These are phyloP conservation scores for Aspergillus sp. DNA, from an alignment of 2,329 filamentous ascomycete genomes.

Conservation along the genomic window DNA sequence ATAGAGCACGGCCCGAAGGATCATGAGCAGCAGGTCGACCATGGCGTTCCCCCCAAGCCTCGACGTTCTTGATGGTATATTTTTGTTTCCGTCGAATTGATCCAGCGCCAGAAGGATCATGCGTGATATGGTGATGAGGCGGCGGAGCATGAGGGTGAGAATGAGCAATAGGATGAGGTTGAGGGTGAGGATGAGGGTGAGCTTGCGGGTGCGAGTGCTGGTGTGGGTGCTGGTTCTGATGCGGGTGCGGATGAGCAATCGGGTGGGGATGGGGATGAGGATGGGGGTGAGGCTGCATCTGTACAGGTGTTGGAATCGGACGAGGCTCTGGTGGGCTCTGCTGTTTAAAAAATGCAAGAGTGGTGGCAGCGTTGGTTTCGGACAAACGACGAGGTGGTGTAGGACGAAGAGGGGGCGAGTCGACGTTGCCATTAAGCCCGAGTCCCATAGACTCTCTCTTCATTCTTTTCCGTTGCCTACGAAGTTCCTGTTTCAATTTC, in stretches of 20 bases:
- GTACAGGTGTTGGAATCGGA: conserved; percentile 11
- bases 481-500: conserved; percentile 25
- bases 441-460: conserved; percentile 39
- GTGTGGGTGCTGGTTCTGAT: conserved; percentile 4
- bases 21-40: conserved; percentile 38
- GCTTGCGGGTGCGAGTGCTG: not conserved
- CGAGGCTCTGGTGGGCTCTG: conserved; percentile 36
- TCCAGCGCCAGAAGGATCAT: conserved; percentile 19
- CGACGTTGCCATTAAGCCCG: conserved; percentile 24
- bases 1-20: conserved; percentile 32
- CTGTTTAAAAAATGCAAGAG: conserved; percentile 38
- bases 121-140: conserved; percentile 15
- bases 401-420: conserved; percentile 34
- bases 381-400: conserved; percentile 35
- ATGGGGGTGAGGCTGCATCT: conserved; percentile 15
- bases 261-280: conserved; percentile 15
- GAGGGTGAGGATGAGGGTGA: conserved; percentile 2
- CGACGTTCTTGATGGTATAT: conserved; percentile 39
- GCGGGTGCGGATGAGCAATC: conserved; percentile 6
- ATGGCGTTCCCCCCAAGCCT: conserved; percentile 38
- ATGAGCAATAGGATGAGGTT: conserved; percentile 14
- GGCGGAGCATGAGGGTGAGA: conserved; percentile 5
- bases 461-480: conserved; percentile 33
- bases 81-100: conserved; percentile 36
- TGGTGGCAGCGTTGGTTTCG: conserved; percentile 37